Evolutionary conservation across 139 green algal species (phyloP), one percentile per base, ranked within the genome.

Genomic region (Coelastrella sp.): DNA sequence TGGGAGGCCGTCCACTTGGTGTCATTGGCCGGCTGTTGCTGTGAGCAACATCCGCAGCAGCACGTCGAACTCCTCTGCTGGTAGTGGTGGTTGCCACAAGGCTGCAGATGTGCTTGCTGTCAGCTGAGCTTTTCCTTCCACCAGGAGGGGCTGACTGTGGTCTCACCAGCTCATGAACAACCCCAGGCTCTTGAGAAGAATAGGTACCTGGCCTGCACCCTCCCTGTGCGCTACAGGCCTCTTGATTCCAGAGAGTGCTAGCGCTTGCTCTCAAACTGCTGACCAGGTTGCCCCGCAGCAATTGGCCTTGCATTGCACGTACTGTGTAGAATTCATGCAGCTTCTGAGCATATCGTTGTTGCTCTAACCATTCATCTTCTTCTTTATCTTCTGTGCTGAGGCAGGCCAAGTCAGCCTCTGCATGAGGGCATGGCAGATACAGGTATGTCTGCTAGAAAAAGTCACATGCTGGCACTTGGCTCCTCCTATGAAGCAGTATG

Each of bases 251-350:
- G 6, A 82, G 35, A 19, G n/a, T 73, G 56, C 25, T 84, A 7
- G 24, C 60, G 57, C 85, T 82, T 19, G 72, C 10, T 27, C 72
- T 82, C 6, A 83, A 19, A 73, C 85, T 83, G 73, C 12, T 90
- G 57, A 12, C 68, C 15, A 88, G 15, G 68, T 49, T 68, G 68
- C 68, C 84, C 20, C 84, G 57, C 22, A 88, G 49, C 4, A 88
- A 49, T 14, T 56, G 65, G 15, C 84, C 84, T 59, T 88, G 84
- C 20, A 35, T 49, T 81, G 84, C 84, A 75, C 85, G 85, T 49
- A 56, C 72, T 75, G 15, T 20, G 56, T 75, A 75, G 57, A 74
- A 90, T 14, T 75, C 72, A 25, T 82, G 85, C 73, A 82, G 85
- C 85, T 83, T 17, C 56, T 83, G 85, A 19, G 73, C 65, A 7